Conservation (phyloP, 2,329 filamentous ascomycete genomes). For the Phoma herbarum region DNA sequence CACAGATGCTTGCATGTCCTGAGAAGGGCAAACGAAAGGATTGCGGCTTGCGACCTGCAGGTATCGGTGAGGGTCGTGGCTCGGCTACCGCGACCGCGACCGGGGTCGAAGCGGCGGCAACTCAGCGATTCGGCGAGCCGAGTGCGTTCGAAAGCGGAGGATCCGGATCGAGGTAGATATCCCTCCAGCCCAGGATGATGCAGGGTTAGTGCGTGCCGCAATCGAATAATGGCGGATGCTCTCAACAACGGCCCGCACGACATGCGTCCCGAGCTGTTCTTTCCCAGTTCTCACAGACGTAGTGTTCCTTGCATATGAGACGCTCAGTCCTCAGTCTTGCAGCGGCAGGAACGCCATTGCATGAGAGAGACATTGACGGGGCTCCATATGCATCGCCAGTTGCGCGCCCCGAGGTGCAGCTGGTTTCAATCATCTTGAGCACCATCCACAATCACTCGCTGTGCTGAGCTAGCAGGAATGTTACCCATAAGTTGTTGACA, state of each 20-base stretch:
- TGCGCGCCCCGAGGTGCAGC: neutral
- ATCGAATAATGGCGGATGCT: slow-evolving; percentile 18
- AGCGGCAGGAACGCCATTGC: neutral
- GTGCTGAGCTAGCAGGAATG: slow-evolving; percentile 23
- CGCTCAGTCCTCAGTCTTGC: neutral
- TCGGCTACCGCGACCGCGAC: neutral
- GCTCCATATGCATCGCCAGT: neutral
- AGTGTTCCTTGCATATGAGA: neutral
- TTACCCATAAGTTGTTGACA: slow-evolving; percentile 28
- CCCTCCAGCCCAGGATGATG: slow-evolving; percentile 3
- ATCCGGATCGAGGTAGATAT: slow-evolving; percentile 5
- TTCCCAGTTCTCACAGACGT: neutral
- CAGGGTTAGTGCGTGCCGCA: slow-evolving; percentile 24
- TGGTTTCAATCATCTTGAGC: neutral
- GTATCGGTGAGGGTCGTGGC: neutral
- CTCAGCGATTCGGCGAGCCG: slow-evolving; percentile 5
- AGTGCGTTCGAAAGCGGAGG: neutral
- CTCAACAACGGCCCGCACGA: slow-evolving; percentile 24
- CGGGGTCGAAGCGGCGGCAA: neutral
- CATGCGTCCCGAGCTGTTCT: slow-evolving; percentile 19
- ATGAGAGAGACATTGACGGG: neutral
- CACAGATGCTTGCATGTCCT: neutral
- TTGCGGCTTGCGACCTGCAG: slow-evolving; percentile 6
- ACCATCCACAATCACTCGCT: neutral
- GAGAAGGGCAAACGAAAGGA: neutral